Percentiles rank a stretch among this genome's conserved stretches.
These are phyloP conservation scores for Cordia subcordata DNA, from an alignment of 257 asterid genomes.

Conservation along the genomic window DNA sequence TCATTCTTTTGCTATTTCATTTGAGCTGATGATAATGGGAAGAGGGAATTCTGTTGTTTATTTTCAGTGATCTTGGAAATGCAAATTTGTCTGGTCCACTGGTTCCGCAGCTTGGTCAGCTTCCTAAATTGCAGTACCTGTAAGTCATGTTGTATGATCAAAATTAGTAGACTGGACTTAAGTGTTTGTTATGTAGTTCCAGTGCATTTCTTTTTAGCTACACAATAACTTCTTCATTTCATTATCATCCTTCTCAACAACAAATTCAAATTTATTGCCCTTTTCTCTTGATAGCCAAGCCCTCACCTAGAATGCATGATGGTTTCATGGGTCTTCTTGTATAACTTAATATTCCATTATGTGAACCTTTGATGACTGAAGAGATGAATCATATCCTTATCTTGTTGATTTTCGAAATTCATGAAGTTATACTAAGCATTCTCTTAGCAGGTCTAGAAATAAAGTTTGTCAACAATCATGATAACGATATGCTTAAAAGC, in stretches of 20 bases:
- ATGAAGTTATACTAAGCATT: neutral
- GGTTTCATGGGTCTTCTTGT: neutral
- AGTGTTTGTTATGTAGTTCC: neutral
- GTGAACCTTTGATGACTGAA: neutral
- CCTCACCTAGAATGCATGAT: neutral
- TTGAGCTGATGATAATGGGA: neutral
- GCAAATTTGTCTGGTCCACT: constrained; percentile 88
- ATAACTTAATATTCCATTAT: neutral
- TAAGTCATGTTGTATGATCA: constrained; percentile 33
- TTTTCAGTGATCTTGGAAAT: constrained; percentile 86
- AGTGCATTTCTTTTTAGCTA: too few species aligned
- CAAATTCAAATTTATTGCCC: neutral
- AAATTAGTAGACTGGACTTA: neutral
- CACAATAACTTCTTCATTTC: neutral
- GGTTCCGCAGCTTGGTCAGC: constrained; percentile 89
- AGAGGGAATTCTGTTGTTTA: neutral
- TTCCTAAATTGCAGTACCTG: constrained; percentile 73
- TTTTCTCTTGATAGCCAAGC: neutral
- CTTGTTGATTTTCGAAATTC: neutral
- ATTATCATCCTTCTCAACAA: neutral
- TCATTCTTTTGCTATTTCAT: neutral
- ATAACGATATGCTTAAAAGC: too few species aligned
- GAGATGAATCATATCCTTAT: neutral
- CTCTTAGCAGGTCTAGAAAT: too few species aligned
- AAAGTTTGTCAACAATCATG: too few species aligned